These are phyloP conservation scores for Hypocrella siamensis DNA, from an alignment of 2,329 filamentous ascomycete species.

Conservation along the genomic window DNA sequence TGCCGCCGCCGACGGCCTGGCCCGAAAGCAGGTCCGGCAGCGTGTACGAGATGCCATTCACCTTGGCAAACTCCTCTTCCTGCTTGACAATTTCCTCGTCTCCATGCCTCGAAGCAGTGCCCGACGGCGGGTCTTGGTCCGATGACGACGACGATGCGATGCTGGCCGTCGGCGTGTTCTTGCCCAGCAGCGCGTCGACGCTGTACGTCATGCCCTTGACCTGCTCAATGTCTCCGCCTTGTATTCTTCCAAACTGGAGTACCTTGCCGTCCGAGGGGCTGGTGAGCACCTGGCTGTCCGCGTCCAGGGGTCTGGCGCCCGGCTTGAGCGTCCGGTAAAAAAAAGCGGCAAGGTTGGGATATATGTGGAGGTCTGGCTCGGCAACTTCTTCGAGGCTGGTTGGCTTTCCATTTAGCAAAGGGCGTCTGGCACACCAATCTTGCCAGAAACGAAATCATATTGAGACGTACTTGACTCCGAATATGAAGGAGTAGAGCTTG, in stretches of 20 bases:
- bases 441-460: neutral
- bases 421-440: slow-evolving; percentile 9
- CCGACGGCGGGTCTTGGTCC: too few relatives aligned
- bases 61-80: slow-evolving; percentile 81
- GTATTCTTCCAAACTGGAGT: slow-evolving; percentile 82
- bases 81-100: slow-evolving; percentile 55
- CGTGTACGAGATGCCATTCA: slow-evolving; percentile 94
- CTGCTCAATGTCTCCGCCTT: slow-evolving; percentile 90
- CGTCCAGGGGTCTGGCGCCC: slow-evolving; percentile 70
- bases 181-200: slow-evolving; percentile 79
- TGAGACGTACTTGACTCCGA: slow-evolving; percentile 57
- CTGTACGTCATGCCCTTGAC: slow-evolving; percentile 98
- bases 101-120: slow-evolving; percentile 24
- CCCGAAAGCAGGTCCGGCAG: slow-evolving; percentile 79
- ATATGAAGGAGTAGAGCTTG: slow-evolving; percentile 78
- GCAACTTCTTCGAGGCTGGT: slow-evolving; percentile 67
- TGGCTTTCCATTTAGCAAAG: neutral
- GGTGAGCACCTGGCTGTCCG: slow-evolving; percentile 62
- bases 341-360: slow-evolving; percentile 87
- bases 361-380: slow-evolving; percentile 76
- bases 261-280: slow-evolving; percentile 84
- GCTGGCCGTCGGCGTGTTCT: slow-evolving; percentile 38
- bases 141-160: slow-evolving; percentile 10
- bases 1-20: slow-evolving; percentile 25
- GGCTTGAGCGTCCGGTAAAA: slow-evolving; percentile 94